Base-by-base conservation (phyloP, 2,329 filamentous ascomycete genomes). In the Aplosporella prunicola region DNA sequence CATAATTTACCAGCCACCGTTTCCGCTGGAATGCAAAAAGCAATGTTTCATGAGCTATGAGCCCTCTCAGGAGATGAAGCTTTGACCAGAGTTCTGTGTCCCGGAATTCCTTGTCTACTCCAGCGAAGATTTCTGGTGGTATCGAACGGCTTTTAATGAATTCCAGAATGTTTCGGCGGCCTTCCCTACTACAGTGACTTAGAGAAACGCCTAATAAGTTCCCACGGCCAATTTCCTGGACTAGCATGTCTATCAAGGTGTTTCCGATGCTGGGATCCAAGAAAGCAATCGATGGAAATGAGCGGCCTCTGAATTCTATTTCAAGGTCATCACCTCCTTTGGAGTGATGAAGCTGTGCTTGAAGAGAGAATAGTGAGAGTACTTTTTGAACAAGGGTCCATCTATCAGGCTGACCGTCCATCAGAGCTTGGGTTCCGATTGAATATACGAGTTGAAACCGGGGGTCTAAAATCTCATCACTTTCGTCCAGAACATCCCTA, bases 301-400 rank as follows among this genome's bases (percentile, higher is more conserved):
- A 75, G 0, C 77, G 50, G 0, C 71, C 72, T 63, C 79, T 74
- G 0, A 82, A 60, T 44, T 78, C 67, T 32, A 82, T 73, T 0
- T 78, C 82, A 0, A 82, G 52, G 0, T 80, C 50, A 40, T 82
- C 72, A 45, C 82, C 77, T 0, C 78, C 78, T 23, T 80, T 75
- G 0, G 75, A 59, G 1, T 83, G 54, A 0, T 82, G 46, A 0
- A 83, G 56, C 0, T 76, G 76, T 0, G 73, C 64, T 0, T 52
- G 50, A 0, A 41, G 0, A 78, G 36, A 0, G 10, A 35, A 35
- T 1, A 39, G 22, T 20, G 29, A 16, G 5, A 40, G 32, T 3
- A 40, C 11, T 9, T 14, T 23, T 9, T 31, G 27, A 6, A 35
- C 32, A 2, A 32, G 9, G 11, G 17, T n/a, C 39, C 39, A 41